phyloP scores from a whole-genome alignment of 2,329 filamentous ascomycete species.

The Chrysosporium keratinophilum region DNA sequence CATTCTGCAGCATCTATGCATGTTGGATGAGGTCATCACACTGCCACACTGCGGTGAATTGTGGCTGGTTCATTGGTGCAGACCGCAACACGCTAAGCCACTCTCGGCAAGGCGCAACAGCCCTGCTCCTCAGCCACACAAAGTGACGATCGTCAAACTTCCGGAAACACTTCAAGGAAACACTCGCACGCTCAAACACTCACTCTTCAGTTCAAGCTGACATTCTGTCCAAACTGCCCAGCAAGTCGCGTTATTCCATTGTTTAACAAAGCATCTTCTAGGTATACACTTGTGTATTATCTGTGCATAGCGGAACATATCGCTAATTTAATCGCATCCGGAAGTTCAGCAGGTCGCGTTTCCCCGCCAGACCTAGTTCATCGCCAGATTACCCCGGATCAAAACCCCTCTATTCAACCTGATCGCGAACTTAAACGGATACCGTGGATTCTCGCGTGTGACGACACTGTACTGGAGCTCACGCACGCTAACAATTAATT shows the following conservation, averaged over 20 bases:
- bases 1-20: not conserved
- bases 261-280: not conserved
- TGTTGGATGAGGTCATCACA: slow-evolving; percentile 1
- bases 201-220: not conserved
- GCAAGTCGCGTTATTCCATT: not conserved
- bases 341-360: not conserved
- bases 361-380: not conserved
- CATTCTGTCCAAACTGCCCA: not conserved
- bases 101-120: not conserved
- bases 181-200: not conserved
- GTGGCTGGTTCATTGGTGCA: not conserved
- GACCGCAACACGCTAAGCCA: not conserved
- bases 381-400: not conserved
- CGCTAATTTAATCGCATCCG: slow-evolving; percentile 1
- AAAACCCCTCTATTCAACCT: not conserved
- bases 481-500: not conserved
- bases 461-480: not conserved
- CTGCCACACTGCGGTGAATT: not conserved
- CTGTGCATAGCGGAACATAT: not conserved
- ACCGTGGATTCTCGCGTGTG: not conserved
- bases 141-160: slow-evolving; percentile 1
- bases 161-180: slow-evolving; percentile 6
- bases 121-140: slow-evolving; percentile 8
- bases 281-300: not conserved
- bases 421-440: not conserved